Evolutionary conservation across 1,284 basidiomycete species (phyloP).

Genomic region (Malassezia yamatoensis): DNA sequence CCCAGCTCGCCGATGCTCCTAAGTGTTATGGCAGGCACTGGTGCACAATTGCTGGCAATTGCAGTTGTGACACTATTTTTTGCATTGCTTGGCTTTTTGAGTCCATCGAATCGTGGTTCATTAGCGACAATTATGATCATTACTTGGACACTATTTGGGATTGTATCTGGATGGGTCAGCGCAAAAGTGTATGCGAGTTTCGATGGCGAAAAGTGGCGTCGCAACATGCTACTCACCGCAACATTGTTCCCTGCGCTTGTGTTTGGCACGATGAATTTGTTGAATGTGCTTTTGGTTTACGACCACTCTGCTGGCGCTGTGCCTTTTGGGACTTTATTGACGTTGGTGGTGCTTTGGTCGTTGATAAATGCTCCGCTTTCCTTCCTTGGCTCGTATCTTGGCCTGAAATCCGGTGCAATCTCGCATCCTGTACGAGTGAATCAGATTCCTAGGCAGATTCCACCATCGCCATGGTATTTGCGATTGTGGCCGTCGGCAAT

Average conservation of each 20-base stretch:
- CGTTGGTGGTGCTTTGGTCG: conserved; percentile 88
- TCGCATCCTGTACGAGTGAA: conserved; percentile 78
- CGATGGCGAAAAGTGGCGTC: conserved; percentile 68
- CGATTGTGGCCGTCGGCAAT: conserved; percentile 59
- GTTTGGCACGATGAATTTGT: conserved; percentile 26
- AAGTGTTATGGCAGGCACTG: conserved; percentile 78
- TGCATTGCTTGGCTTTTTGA: conserved; percentile 91
- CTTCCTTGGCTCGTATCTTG: conserved; percentile 57
- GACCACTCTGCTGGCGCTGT: conserved; percentile 87
- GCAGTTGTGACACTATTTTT: conserved; percentile 85
- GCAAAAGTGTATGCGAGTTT: conserved; percentile 72
- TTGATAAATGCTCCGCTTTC: conserved; percentile 75
- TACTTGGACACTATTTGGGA: conserved; percentile 85
- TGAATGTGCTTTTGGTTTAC: conserved; percentile 55
- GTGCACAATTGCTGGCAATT: conserved; percentile 81
- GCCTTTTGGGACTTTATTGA: conserved; percentile 80
- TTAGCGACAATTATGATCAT: conserved; percentile 93
- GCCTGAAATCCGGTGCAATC: conserved; percentile 75
- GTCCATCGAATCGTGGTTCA: conserved; percentile 86
- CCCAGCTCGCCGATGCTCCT: conserved; percentile 65
- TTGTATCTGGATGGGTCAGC: conserved; percentile 81
- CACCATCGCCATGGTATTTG: conserved; percentile 48
- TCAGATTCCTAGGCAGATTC: conserved; percentile 62
- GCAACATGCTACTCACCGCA: conserved; percentile 77
- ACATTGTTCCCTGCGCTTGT: conserved; percentile 73